Percentiles rank a stretch among this genome's conserved stretches.
These are phyloP conservation scores for Scenedesmus sp. DNA, from an alignment of 163 green algal genomes.

Conservation along the genomic window DNA sequence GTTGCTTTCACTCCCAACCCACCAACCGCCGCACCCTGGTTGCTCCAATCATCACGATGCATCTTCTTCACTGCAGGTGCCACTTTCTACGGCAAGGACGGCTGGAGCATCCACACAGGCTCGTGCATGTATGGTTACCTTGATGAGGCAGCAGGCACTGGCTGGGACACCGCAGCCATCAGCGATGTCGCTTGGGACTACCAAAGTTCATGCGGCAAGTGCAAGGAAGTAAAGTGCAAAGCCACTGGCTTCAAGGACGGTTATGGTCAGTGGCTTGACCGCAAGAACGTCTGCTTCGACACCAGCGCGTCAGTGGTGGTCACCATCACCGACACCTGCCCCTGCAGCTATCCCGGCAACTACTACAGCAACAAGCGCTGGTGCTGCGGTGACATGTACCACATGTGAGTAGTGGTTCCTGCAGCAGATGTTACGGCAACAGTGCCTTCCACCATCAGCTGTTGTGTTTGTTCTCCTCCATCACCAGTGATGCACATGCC, in stretches of 20 bases:
- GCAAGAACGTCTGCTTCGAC: slow-evolving; percentile 63
- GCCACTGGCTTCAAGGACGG: slow-evolving; percentile 33
- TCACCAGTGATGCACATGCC: not conserved
- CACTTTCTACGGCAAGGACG: slow-evolving; percentile 54
- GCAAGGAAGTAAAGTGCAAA: slow-evolving; percentile 56
- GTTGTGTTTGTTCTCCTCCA: too few relatives aligned
- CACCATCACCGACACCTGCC: slow-evolving; percentile 63
- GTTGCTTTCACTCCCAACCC: not conserved
- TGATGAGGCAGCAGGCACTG: slow-evolving; percentile 47
- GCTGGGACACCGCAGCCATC: slow-evolving; percentile 48
- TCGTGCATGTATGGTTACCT: slow-evolving; percentile 49
- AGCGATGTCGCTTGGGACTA: slow-evolving; percentile 21
- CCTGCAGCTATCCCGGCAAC: slow-evolving; percentile 55
- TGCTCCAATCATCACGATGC: too few relatives aligned
- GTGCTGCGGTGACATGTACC: slow-evolving; percentile 74
- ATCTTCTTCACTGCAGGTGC: not conserved
- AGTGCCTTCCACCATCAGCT: not conserved
- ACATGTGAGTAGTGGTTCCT: slow-evolving; percentile 45
- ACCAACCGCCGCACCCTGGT: not conserved
- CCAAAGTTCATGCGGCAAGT: slow-evolving; percentile 31
- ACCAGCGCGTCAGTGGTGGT: slow-evolving; percentile 62
- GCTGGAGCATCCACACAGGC: slow-evolving; percentile 57
- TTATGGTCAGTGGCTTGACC: slow-evolving; percentile 57
- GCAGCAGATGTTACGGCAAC: not conserved
- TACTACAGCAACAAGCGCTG: slow-evolving; percentile 65